Percentiles rank a stretch among this genome's conserved stretches.
These are phyloP conservation scores for Tricholoma sp. DNA, from an alignment of 768 basidiomycete genomes.

Conservation along the genomic window DNA sequence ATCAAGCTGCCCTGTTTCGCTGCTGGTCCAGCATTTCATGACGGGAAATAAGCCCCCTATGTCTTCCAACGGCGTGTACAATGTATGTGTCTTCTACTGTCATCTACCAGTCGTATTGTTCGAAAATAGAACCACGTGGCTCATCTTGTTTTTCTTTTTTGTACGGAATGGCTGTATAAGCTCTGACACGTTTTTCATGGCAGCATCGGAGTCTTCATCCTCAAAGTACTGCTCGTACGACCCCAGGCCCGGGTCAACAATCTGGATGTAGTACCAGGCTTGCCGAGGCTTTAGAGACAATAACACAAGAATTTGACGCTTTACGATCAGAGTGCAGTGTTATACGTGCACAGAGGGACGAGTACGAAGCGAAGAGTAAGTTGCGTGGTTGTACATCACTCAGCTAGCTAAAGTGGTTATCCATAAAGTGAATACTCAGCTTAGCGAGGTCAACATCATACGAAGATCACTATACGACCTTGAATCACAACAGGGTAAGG, in stretches of 20 bases:
- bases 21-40: neutral
- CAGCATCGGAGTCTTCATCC: constrained; percentile 8
- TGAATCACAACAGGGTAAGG: constrained; percentile 82
- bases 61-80: constrained; percentile 4
- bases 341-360: constrained; percentile 81
- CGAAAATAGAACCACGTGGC: neutral
- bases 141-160: neutral
- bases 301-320: constrained; percentile 77
- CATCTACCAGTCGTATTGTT: neutral
- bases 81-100: neutral
- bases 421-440: constrained; percentile 64
- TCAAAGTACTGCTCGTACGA: constrained; percentile 1
- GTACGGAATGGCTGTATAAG: too few species aligned
- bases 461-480: constrained; percentile 89
- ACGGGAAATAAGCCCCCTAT: neutral
- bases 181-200: neutral
- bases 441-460: constrained; percentile 87
- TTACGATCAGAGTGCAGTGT: constrained; percentile 47
- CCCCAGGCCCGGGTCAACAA: constrained; percentile 21
- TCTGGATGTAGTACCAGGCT: constrained; percentile 36
- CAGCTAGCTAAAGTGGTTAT: neutral
- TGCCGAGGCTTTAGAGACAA: constrained; percentile 68
- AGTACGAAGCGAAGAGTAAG: constrained; percentile 85
- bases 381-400: constrained; percentile 4
- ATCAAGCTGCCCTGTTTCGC: neutral